Percentiles rank a stretch among this genome's conserved stretches.
phyloP scores from a whole-genome alignment of 2,329 filamentous ascomycete species.

The Hypoxylon sp. region DNA sequence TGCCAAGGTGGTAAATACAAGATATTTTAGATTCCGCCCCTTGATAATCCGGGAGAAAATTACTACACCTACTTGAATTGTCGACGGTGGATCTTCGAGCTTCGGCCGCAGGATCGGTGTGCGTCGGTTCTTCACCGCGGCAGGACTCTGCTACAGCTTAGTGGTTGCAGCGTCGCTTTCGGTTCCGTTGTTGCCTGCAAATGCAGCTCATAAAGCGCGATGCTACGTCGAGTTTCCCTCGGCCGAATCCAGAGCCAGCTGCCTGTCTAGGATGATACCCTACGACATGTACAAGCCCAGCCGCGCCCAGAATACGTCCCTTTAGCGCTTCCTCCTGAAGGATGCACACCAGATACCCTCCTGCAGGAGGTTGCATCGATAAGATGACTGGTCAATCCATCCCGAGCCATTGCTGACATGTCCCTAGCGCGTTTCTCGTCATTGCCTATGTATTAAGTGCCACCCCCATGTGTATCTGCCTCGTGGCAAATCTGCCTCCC shows the following conservation, averaged over 20 bases:
- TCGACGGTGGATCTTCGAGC: constrained; percentile 4
- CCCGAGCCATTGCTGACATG: constrained; percentile 34
- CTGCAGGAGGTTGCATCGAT: constrained; percentile 5
- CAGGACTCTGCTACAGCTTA: constrained; percentile 16
- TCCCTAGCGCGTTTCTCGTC: constrained; percentile 3
- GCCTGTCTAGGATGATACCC: constrained; percentile 26
- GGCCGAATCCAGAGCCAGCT: constrained; percentile 31
- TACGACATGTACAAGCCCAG: constrained; percentile 16
- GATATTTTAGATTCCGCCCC: not conserved
- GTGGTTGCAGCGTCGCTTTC: constrained; percentile 1
- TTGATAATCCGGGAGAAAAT: not conserved
- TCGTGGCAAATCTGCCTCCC: constrained; percentile 20
- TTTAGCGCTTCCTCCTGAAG: constrained; percentile 35
- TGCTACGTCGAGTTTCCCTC: constrained; percentile 23
- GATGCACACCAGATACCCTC: constrained; percentile 28
- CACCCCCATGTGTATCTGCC: constrained; percentile 14
- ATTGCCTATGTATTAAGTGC: constrained; percentile 21
- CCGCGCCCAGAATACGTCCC: constrained; percentile 15
- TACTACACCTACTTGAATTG: not conserved
- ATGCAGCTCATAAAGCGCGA: constrained; percentile 24
- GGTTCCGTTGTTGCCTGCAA: constrained; percentile 7
- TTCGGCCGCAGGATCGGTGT: constrained; percentile 20
- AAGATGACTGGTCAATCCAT: constrained; percentile 33
- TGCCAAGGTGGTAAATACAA: not conserved
- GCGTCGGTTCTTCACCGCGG: constrained; percentile 20